Conservation (phyloP, 148 eudicot genomes). For the Rhododendron mucronatum region DNA sequence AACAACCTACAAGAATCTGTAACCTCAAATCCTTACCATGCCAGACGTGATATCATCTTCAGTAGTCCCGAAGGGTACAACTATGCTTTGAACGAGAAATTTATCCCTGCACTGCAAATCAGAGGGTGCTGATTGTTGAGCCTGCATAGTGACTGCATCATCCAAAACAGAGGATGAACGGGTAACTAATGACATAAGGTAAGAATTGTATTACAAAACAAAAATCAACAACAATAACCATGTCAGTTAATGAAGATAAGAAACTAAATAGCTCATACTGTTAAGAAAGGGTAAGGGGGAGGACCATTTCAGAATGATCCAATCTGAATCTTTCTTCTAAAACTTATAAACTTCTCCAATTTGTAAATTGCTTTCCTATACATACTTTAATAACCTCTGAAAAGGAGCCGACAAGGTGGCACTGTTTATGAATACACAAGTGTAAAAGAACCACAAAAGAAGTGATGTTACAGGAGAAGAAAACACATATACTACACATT, state of each 20-base stretch:
- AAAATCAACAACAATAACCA: not conserved
- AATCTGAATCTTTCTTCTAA: not conserved
- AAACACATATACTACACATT: not conserved
- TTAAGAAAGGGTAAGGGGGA: not conserved
- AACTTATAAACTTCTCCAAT: not conserved
- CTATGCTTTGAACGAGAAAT: conserved; percentile 61
- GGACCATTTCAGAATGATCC: not conserved
- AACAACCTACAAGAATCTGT: conserved; percentile 4
- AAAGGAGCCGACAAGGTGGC: not conserved
- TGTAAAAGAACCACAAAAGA: not conserved
- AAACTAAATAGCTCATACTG: not conserved
- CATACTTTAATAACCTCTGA: not conserved
- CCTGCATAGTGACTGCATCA: conserved; percentile 67
- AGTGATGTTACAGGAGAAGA: not conserved
- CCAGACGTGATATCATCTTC: conserved; percentile 58
- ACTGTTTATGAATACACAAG: not conserved
- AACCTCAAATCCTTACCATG: conserved; percentile 34
- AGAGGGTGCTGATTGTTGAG: conserved; percentile 50
- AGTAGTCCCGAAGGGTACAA: conserved; percentile 40
- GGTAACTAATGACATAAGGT: not conserved
- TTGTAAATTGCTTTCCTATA: not conserved
- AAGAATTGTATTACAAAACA: not conserved
- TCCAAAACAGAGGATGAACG: not conserved
- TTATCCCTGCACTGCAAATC: conserved; percentile 75
- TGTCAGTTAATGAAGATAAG: not conserved